Evolutionary conservation across 2,329 filamentous ascomycete genomes (phyloP).

Genomic region (Cordyceps cateniannulata): DNA sequence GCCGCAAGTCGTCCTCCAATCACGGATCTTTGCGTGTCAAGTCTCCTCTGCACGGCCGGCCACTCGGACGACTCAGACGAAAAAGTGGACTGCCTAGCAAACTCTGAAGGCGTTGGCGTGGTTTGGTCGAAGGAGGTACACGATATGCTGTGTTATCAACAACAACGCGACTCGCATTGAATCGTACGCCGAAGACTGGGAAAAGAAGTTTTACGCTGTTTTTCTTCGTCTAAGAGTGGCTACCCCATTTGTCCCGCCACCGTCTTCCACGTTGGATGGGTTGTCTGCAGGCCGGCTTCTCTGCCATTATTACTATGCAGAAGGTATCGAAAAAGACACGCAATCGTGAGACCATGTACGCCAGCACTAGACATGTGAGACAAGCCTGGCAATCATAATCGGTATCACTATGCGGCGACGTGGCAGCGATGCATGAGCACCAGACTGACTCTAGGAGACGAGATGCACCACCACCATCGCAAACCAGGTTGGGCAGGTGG

Average conservation of each 20-base stretch:
- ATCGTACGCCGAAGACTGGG: background rate
- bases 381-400: background rate
- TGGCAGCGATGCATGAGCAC: conserved; percentile 1
- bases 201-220: background rate
- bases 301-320: background rate
- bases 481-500: background rate
- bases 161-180: background rate
- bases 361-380: background rate
- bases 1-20: background rate
- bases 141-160: too few relatives aligned
- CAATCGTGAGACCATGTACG: background rate
- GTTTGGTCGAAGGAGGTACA: background rate
- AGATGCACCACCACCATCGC: background rate
- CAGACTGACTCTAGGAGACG: background rate
- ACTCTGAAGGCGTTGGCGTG: background rate
- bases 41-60: background rate
- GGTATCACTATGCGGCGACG: background rate
- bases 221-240: background rate
- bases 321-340: background rate
- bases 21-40: background rate
- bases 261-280: too few relatives aligned
- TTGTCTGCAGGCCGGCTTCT: background rate
- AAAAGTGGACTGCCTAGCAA: conserved; percentile 6
- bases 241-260: background rate
- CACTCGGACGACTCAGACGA: background rate